Percentiles rank a stretch among this genome's conserved stretches.
phyloP scores from a whole-genome alignment of 176 grass and related monocot species.

The Oropetium thomaeum region DNA sequence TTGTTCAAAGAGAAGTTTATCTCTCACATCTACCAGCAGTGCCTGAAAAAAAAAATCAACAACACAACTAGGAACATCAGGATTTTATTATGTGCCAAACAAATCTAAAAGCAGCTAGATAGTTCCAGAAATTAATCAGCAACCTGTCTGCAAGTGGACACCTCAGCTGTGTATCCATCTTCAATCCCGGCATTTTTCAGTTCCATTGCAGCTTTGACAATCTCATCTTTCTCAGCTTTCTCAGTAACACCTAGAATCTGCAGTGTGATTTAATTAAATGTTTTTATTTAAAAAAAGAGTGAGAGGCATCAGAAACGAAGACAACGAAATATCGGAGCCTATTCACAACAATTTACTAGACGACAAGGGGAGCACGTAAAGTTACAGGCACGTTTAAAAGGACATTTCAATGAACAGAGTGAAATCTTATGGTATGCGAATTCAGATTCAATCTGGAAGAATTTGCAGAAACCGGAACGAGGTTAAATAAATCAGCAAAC shows the following conservation, averaged over 20 bases:
- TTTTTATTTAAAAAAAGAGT: neutral
- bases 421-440: neutral
- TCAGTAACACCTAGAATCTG: conserved; percentile 79
- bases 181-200: conserved; percentile 70
- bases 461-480: neutral
- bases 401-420: neutral
- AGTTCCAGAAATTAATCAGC: conserved; percentile 9
- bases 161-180: conserved; percentile 72
- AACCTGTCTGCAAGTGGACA: conserved; percentile 70
- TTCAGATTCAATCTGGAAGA: neutral
- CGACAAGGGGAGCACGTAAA: neutral
- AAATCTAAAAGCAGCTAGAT: neutral
- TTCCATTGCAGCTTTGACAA: conserved; percentile 87
- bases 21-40: conserved; percentile 84
- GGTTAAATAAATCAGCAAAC: conserved; percentile 3
- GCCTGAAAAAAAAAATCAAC: conserved; percentile 44
- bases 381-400: neutral
- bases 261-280: conserved; percentile 23
- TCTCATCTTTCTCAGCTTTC: conserved; percentile 98
- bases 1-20: conserved; percentile 94
- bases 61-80: conserved; percentile 21
- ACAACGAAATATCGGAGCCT: neutral
- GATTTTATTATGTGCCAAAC: neutral
- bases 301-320: neutral
- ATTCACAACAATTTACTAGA: neutral